Evolutionary conservation across 768 basidiomycete species (phyloP), one percentile per base, ranked within the genome.

Genomic region (Kwoniella sp.): DNA sequence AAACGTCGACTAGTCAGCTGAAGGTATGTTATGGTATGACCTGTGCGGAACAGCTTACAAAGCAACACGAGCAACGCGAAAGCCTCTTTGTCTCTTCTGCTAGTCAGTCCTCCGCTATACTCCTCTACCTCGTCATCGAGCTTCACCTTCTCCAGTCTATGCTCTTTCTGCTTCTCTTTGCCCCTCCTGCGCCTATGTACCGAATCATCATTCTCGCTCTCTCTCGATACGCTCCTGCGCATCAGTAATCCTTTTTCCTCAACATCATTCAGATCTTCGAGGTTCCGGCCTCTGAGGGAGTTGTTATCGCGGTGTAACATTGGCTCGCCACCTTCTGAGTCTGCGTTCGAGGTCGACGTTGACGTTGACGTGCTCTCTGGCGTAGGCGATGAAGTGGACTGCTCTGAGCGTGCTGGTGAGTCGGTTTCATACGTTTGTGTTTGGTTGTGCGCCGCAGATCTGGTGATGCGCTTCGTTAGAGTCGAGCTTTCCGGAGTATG

Each of bases 11-110:
- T 5, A 8, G 15, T 47, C 26, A 59, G 41, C 28, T 22, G 48
- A 11, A 22, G 20, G n/a, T n/a, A 51, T 56, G 31, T 30, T 11
- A 25, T 20, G 38, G 20, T 9, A 20, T 41, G 38, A 41, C 11
- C 4, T 51, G 4, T 51, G 23, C 50, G 41, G 20, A 45, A 2
- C 23, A 50, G 29, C 93, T 83, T 73, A 95, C 93, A 97, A 55
- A 98, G 84, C 72, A 93, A 83, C 80, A 92, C 89, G 34, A 97
- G 83, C 58, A 98, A 82, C 3, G 86, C 86, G 85, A 98, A 92
- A 55, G 89, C 90, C 72, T 86, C 84, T 81, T 89, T 90, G 82
- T 98, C 94, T 78, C 87, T 89, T 30, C 84, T 72, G 38, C 88
- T 89, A 69, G 91, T 84, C 26, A 79, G 61, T 7, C 74, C 74